Percentiles rank a stretch among this genome's conserved stretches.
phyloP scores from a whole-genome alignment of 441 rosid genomes.

The Adansonia madagascariensis region DNA sequence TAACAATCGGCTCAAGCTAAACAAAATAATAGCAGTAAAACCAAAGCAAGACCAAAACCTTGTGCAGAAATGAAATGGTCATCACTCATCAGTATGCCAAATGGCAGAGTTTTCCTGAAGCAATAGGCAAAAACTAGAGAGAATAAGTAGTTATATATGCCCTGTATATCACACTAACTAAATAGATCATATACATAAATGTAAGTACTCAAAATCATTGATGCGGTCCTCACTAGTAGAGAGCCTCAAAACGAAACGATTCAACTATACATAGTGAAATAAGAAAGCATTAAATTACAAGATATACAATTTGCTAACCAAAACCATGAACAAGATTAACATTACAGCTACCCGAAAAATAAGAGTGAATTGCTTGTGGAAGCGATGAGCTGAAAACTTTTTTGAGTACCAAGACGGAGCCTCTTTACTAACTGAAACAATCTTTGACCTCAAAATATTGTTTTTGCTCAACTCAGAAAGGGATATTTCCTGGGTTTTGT shows the following conservation, averaged over 20 bases:
- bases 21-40: too few species aligned
- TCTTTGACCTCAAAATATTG: constrained; percentile 20
- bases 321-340: constrained; percentile 41
- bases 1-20: too few species aligned
- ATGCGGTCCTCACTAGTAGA: neutral
- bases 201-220: neutral
- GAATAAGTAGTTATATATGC: neutral
- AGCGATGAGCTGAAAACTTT: constrained; percentile 24
- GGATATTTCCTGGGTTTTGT: constrained; percentile 29
- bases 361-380: constrained; percentile 28
- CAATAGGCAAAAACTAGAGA: neutral
- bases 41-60: neutral
- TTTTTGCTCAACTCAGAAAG: constrained; percentile 16
- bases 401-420: constrained; percentile 31
- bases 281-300: neutral
- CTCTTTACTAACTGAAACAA: constrained; percentile 29
- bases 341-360: constrained; percentile 41
- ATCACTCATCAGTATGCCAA: neutral
- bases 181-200: neutral
- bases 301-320: constrained; percentile 36
- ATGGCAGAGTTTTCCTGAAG: neutral
- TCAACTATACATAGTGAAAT: neutral
- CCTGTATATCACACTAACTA: neutral
- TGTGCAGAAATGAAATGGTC: neutral
- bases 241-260: neutral